Evolutionary conservation across 768 basidiomycete species (phyloP), one percentile per base, ranked within the genome.

Genomic region (Lactarius vividus): DNA sequence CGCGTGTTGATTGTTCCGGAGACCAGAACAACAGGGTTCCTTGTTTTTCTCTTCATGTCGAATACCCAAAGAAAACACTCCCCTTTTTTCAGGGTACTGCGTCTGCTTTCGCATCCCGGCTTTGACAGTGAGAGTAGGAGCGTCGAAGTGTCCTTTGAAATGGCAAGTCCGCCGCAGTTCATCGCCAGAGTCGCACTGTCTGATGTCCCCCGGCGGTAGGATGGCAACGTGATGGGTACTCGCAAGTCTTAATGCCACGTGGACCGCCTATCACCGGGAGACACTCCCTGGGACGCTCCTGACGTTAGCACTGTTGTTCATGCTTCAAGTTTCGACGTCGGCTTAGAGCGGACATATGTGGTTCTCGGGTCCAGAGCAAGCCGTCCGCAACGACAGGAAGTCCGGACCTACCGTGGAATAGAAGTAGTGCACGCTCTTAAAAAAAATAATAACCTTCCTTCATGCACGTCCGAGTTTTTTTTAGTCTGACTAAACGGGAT

Each of bases 1-100:
- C 80, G 82, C 65, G 73, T 83, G 11, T 72, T 77, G 64, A 76
- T 82, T 67, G 73, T 76, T 15, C 82, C 81, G 55, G 75, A 75
- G 52, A 73, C 77, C 10, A 77, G 78, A 67, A 76, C 73, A 59
- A 69, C 77, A 67, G 81, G 81, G 81, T 81, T 70, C 74, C n/a
- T 66, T 64, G 55, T 40, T 58, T 39, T 57, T 56, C 33, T 53
- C 63, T 57, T 53, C 37, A 63, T 66, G 59, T 44, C 44, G 44
- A 58, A 68, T 54, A 59, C 61, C 62, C 49, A 53, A 35, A 53
- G 8, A 63, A 46, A 23, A 33, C 28, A 18, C 49, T 53, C 58
- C 16, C 31, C 31, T 71, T 63, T 61, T 40, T 61, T 73, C 65
- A 83, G 81, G 57, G 72, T 74, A 39, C 57, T 83, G 18, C 81